These are phyloP conservation scores for Teratosphaeria gauchensis DNA, from an alignment of 2,329 filamentous ascomycete species.

Conservation along the genomic window DNA sequence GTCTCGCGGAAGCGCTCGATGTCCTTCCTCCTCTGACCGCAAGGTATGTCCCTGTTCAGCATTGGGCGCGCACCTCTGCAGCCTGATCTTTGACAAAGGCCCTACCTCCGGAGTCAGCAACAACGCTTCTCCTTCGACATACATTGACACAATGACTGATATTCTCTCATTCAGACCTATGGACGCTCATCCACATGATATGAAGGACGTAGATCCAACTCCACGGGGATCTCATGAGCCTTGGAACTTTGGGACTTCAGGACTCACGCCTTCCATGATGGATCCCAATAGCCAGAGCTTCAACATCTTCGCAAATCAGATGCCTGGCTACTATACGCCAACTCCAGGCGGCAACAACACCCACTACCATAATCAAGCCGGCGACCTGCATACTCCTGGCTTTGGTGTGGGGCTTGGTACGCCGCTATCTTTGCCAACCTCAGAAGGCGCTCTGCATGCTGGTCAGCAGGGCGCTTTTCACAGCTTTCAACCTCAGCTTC, in stretches of 20 bases:
- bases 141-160: conserved; percentile 8
- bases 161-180: conserved; percentile 10
- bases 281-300: conserved; percentile 80
- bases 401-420: conserved; percentile 60
- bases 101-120: background rate
- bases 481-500: conserved; percentile 52
- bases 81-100: background rate
- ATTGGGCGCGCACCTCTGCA: background rate
- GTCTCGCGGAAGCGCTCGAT: conserved; percentile 37
- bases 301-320: conserved; percentile 66
- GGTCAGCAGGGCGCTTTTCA: conserved; percentile 50
- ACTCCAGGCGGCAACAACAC: conserved; percentile 73
- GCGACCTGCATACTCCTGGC: conserved; percentile 78
- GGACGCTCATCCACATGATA: conserved; percentile 20
- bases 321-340: conserved; percentile 77
- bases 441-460: conserved; percentile 54
- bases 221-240: conserved; percentile 69
- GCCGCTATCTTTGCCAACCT: conserved; percentile 70
- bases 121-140: background rate
- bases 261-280: conserved; percentile 76
- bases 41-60: conserved; percentile 29
- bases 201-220: conserved; percentile 74
- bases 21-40: conserved; percentile 29
- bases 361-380: conserved; percentile 68
- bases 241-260: conserved; percentile 48